Base-by-base conservation (phyloP, 495 filamentous ascomycete species). In the Neurospora sp. region DNA sequence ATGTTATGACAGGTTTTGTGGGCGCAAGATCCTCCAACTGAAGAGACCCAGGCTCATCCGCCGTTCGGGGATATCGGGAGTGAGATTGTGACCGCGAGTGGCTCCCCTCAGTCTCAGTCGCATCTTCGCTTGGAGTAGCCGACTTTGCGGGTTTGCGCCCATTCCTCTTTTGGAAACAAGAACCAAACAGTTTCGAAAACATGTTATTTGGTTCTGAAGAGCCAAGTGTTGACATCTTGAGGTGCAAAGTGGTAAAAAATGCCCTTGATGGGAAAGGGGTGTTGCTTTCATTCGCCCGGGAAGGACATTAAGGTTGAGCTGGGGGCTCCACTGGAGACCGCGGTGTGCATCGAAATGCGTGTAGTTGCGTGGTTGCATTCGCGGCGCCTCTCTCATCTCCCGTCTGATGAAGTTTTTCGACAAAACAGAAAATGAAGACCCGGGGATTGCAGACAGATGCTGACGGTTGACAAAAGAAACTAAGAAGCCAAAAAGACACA, bases 161-260 rank as follows among this genome's bases (percentile, higher is more conserved):
- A 42, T 72, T 62, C 69, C 77, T 71, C 37, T 76, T 77, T 42
- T 77, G 76, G 74, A 81, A 78, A 71, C 79, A 81, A 1, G 78
- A 77, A 39, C 66, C 72, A 72, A 81, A 78, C 69, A 80, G 69
- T 31, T 74, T 74, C 12, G 72, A 74, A 70, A 78, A 71, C 78
- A 78, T 78, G 37, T 66, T 66, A 9, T 37, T 35, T 9, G 23
- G 2, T 9, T 66, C 27, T 35, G 49, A 27, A 27, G 44, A 49
- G 44, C 10, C 49, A 60, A 27, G 49, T 54, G 46, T 23, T 54
- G 46, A 4, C 23, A 31, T 12, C 23, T 35, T 16, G 12, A 31
- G 3, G 54, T 35, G 27, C 31, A 66, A 60, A 18, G 14, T 35
- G 54, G 54, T 66, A 35, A 18, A 27, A 23, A 66, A 66, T 66